Evolutionary conservation across 139 green algal species (phyloP), one percentile per base, ranked within the genome.

Genomic region (Spirogloea muscicola): DNA sequence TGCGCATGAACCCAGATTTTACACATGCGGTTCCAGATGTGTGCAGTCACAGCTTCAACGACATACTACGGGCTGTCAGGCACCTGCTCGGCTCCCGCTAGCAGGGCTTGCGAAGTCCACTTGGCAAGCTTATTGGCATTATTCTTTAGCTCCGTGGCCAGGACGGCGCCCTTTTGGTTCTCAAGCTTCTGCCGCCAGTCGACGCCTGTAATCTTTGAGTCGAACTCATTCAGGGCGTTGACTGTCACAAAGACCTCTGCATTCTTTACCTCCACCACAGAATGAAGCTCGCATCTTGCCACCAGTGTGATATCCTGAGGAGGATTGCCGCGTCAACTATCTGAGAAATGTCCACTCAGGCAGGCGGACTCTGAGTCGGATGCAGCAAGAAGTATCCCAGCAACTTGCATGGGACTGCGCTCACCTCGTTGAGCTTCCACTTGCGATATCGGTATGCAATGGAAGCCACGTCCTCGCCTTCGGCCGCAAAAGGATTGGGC

Each of bases 91-190:
- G 87, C 85, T 34, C 92, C 93, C 3, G 79, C 82, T 18, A 98
- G 71, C 52, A 98, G 80, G 9, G 94, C 94, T n/a, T 87, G 83
- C 5, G 87, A 88, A 2, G 93, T 97, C 94, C 94, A 99, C 83
- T 91, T 92, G 44, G 94, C 93, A 44, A 99, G 84, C 86, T 98
- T 98, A 86, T 91, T 91, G 66, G 90, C 88, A 80, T 98, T 98
- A 91, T 98, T 98, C 88, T 95, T 94, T 48, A 96, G 78, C 84
- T 99, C 94, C 4, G 92, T 97, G 6, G 94, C 93, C 16, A 82
- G 37, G 70, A 98, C 91, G 1, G 94, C 94, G 57, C 94, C 94
- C 52, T 92, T 86, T 82, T 99, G 94, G 52, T 84, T 94, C 81
- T 98, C 94, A 37, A 99, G 77, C 82, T 95, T 95, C 82, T 91